Conservation (phyloP, 2,329 filamentous ascomycete genomes). For the Talaromyces sp. region DNA sequence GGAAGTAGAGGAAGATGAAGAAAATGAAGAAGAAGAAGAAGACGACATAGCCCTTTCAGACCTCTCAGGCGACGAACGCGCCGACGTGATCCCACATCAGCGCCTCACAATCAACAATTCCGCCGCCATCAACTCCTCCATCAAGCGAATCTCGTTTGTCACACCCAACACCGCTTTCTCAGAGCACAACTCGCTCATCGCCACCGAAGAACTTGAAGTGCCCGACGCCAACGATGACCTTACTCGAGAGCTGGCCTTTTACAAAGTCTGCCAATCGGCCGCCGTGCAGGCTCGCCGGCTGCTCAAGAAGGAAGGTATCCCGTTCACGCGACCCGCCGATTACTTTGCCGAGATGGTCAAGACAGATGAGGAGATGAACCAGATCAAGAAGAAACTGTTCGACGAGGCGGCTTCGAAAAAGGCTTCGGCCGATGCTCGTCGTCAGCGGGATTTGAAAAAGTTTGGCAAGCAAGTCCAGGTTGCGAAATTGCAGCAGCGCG, state of each 20-base stretch:
- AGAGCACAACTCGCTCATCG: constrained; percentile 72
- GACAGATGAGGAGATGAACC: constrained; percentile 96
- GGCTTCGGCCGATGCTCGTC: constrained; percentile 82
- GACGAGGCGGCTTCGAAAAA: constrained; percentile 91
- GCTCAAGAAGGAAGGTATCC: constrained; percentile 74
- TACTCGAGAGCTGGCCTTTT: constrained; percentile 86
- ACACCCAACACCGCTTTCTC: constrained; percentile 70
- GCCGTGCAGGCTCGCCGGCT: constrained; percentile 67
- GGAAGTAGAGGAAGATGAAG: constrained; percentile 42
- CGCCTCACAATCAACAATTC: constrained; percentile 98
- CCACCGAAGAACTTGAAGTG: constrained; percentile 65
- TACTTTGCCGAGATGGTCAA: constrained; percentile 99
- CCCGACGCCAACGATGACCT: constrained; percentile 86
- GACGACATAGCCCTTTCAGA: constrained; percentile 89
- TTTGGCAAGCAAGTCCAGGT: constrained; percentile 98
- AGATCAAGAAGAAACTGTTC: constrained; percentile 86
- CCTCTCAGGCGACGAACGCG: constrained; percentile 72
- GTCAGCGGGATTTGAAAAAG: constrained; percentile 93
- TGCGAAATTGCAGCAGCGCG: constrained; percentile 88
- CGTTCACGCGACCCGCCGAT: constrained; percentile 84
- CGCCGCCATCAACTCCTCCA: constrained; percentile 70
- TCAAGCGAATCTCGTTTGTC: constrained; percentile 58
- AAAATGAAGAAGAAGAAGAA: constrained; percentile 68
- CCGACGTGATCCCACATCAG: constrained; percentile 83
- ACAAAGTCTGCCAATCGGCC: constrained; percentile 79